phyloP scores from a whole-genome alignment of 2,329 filamentous ascomycete genomes.

The Cladosporium sp. region DNA sequence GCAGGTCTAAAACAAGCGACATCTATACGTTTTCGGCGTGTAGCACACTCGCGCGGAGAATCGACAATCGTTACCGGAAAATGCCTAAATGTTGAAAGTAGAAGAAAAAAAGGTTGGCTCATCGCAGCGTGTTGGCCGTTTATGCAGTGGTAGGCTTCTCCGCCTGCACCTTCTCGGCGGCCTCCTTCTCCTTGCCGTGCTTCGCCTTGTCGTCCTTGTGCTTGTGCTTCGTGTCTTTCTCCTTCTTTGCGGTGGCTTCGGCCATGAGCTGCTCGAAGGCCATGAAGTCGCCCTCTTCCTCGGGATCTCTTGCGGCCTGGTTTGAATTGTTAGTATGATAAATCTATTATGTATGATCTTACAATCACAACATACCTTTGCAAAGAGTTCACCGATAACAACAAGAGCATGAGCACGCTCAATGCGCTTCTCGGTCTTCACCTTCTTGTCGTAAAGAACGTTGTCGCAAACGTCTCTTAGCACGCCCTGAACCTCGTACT shows the following conservation, averaged over 20 bases:
- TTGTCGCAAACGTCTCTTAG: constrained; percentile 91
- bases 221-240: constrained; percentile 75
- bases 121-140: background rate
- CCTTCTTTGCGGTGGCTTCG: constrained; percentile 93
- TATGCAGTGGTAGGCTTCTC: constrained; percentile 18
- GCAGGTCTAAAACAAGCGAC: constrained; percentile 10
- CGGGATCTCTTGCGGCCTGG: constrained; percentile 82
- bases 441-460: constrained; percentile 76
- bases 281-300: constrained; percentile 98
- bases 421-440: constrained; percentile 79
- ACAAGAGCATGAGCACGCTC: constrained; percentile 89
- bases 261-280: constrained; percentile 98
- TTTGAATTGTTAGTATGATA: constrained; percentile 22
- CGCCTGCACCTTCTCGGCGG: constrained; percentile 16
- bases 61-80: constrained; percentile 17
- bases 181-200: constrained; percentile 52
- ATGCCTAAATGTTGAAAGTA: constrained; percentile 10
- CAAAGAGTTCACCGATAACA: constrained; percentile 84
- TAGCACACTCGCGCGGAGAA: constrained; percentile 6
- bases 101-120: background rate
- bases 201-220: constrained; percentile 54
- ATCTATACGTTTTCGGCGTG: constrained; percentile 18
- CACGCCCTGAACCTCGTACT: constrained; percentile 97
- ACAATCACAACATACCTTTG: constrained; percentile 63
- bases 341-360: background rate